A percentile compares a stretch with the other conserved stretches of the same genome.
Conservation (phyloP, 805 yeast genomes). For the Torulaspora maleeae region DNA sequence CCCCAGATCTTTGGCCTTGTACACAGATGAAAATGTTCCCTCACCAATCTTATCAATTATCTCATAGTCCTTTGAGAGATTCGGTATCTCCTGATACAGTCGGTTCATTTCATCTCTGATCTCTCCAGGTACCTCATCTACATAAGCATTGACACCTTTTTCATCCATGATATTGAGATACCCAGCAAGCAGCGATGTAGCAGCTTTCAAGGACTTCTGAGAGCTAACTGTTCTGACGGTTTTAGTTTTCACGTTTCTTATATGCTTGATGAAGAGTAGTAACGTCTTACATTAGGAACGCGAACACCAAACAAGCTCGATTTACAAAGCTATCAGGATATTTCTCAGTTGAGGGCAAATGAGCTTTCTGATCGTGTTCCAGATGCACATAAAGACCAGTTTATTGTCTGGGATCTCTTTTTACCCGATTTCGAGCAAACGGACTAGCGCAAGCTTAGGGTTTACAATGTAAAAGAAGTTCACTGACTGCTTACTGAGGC, state of each 20-base stretch:
- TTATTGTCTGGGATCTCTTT: too few relatives aligned
- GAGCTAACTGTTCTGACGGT: background rate
- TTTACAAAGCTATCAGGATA: background rate
- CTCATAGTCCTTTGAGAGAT: conserved; percentile 37
- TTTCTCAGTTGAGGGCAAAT: too few relatives aligned
- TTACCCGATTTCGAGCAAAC: too few relatives aligned
- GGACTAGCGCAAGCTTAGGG: background rate
- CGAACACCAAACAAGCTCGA: background rate
- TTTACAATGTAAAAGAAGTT: too few relatives aligned
- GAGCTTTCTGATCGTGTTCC: background rate
- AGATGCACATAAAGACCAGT: background rate
- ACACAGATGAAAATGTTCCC: conserved; percentile 89
- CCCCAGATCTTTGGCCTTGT: conserved; percentile 38
- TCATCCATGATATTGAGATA: background rate
- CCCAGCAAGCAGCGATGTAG: background rate
- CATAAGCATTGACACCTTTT: background rate
- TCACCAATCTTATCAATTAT: conserved; percentile 53
- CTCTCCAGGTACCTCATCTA: conserved; percentile 47
- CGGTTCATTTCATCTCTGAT: conserved; percentile 54
- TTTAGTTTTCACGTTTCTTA: background rate
- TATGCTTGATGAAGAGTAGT: background rate
- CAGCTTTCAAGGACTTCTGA: background rate
- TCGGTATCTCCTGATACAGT: conserved; percentile 51
- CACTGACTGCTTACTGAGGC: too few relatives aligned
- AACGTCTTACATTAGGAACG: background rate